Conservation (phyloP, 768 basidiomycete species). For the Hygrocybe punicea region DNA sequence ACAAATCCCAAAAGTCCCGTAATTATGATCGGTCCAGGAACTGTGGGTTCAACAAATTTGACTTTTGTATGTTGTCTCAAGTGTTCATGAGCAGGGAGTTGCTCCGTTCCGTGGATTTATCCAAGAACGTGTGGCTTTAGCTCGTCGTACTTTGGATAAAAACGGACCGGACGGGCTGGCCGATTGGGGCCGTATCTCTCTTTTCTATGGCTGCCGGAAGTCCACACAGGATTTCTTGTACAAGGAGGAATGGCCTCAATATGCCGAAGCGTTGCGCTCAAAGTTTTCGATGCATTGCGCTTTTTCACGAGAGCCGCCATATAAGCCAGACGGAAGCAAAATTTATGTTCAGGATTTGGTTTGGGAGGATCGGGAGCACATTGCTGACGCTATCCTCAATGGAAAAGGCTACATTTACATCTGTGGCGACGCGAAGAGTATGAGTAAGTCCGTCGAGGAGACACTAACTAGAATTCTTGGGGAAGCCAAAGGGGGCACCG, state of each 20-base stretch:
- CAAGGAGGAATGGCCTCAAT: constrained; percentile 91
- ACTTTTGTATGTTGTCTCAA: constrained; percentile 2
- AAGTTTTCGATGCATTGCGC: constrained; percentile 88
- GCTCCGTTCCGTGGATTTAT: constrained; percentile 99
- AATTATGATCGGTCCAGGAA: constrained; percentile 99
- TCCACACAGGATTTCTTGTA: constrained; percentile 91
- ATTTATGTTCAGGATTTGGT: constrained; percentile 99
- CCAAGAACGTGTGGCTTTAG: constrained; percentile 95
- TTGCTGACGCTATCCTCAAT: constrained; percentile 86
- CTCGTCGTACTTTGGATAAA: constrained; percentile 91
- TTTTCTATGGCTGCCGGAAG: constrained; percentile 95
- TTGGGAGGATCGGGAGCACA: constrained; percentile 78
- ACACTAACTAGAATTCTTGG: constrained; percentile 78
- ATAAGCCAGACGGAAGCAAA: constrained; percentile 87
- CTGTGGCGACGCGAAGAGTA: constrained; percentile 94
- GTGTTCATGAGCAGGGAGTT: constrained; percentile 66
- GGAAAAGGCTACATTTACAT: constrained; percentile 98
- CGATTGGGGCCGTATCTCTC: constrained; percentile 92
- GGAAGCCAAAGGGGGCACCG: constrained; percentile 88
- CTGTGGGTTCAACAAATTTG: constrained; percentile 53
- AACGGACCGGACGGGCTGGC: constrained; percentile 89
- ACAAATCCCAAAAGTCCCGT: constrained; percentile 98
- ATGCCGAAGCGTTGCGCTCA: constrained; percentile 79
- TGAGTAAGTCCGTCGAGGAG: constrained; percentile 95
- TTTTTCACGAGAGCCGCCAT: constrained; percentile 85